Conservation (phyloP, 2,329 filamentous ascomycete genomes). For the Aquanectria penicillioides region DNA sequence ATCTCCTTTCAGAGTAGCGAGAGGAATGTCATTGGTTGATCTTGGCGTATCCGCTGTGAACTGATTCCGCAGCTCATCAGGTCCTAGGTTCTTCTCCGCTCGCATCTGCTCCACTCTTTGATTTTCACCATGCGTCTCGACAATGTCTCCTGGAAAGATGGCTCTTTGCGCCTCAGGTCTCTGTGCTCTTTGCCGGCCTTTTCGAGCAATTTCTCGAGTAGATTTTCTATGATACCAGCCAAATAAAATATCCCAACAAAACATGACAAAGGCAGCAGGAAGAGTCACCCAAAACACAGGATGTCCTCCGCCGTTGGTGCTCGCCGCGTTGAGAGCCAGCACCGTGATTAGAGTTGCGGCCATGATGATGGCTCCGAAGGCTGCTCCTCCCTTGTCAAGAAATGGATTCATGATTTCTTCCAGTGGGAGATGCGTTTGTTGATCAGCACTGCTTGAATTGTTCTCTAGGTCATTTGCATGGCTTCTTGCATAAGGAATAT, state of each 20-base stretch:
- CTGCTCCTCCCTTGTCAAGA: conserved; percentile 72
- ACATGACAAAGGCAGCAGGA: conserved; percentile 74
- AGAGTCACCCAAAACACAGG: conserved; percentile 76
- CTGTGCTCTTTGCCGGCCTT: conserved; percentile 57
- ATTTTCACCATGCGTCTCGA: too few species aligned
- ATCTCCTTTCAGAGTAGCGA: not conserved
- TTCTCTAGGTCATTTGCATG: conserved; percentile 62
- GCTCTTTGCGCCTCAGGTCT: too few species aligned
- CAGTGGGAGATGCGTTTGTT: conserved; percentile 67
- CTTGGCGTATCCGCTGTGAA: not conserved
- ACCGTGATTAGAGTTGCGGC: conserved; percentile 72
- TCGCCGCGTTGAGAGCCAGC: conserved; percentile 71
- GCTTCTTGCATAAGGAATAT: conserved; percentile 73
- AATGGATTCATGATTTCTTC: conserved; percentile 83
- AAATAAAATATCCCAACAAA: conserved; percentile 71
- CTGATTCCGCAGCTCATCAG: not conserved
- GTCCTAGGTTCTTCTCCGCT: too few species aligned
- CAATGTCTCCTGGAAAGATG: too few species aligned
- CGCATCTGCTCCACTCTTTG: too few species aligned
- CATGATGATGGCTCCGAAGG: conserved; percentile 74
- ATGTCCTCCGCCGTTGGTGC: conserved; percentile 57
- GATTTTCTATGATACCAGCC: conserved; percentile 72
- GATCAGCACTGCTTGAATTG: conserved; percentile 52
- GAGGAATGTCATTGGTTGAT: not conserved
- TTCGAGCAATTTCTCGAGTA: conserved; percentile 69